Percentiles rank a stretch among this genome's conserved stretches.
These are phyloP conservation scores for Diaporthe humulicola DNA, from an alignment of 2,329 filamentous ascomycete species.

Conservation along the genomic window DNA sequence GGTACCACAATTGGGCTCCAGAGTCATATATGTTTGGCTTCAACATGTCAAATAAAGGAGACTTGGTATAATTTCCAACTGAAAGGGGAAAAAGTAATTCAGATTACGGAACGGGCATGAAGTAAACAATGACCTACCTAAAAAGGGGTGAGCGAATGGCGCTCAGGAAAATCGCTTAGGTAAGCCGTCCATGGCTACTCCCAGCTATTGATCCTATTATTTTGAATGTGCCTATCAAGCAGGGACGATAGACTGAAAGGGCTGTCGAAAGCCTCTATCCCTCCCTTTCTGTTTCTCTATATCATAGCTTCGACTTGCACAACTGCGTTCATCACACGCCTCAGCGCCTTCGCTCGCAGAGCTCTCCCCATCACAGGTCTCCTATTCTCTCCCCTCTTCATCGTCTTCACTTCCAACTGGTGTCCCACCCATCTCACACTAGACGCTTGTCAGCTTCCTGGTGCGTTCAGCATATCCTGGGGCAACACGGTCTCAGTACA, in stretches of 20 bases:
- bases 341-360: too few species aligned
- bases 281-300: too few species aligned
- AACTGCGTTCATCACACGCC: too few species aligned
- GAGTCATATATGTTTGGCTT: neutral
- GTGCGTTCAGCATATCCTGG: neutral
- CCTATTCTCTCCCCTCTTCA: too few species aligned
- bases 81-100: neutral
- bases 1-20: neutral
- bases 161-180: neutral
- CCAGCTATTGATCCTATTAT: neutral
- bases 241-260: neutral
- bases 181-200: neutral
- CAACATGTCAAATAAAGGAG: neutral
- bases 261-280: too few species aligned
- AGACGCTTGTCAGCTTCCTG: neutral
- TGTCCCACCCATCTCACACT: neutral
- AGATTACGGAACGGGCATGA: neutral
- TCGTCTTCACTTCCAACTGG: neutral
- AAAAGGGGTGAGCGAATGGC: neutral
- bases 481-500: conserved; percentile 4
- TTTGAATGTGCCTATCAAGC: neutral
- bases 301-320: too few species aligned
- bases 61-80: neutral
- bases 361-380: too few species aligned
- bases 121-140: neutral